Percentiles rank a stretch among this genome's conserved stretches.
These are phyloP conservation scores for Sugiyamaella floridensis DNA, from an alignment of 805 yeast species.

Conservation along the genomic window DNA sequence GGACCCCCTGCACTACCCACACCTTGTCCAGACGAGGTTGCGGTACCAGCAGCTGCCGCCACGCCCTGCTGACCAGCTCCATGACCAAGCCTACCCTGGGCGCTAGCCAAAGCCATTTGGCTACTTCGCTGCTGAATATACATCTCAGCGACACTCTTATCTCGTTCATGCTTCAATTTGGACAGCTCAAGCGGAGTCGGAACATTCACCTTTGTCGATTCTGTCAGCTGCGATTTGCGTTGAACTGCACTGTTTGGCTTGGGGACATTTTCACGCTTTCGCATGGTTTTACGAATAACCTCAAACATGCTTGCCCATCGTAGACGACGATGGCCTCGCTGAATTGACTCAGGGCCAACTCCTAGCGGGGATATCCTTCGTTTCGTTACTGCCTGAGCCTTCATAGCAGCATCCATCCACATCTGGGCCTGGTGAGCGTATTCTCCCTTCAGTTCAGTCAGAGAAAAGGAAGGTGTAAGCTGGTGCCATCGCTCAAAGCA, in stretches of 20 bases:
- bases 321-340: conserved; percentile 82
- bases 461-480: conserved; percentile 79
- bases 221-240: conserved; percentile 31
- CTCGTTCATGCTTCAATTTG: conserved; percentile 75
- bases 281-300: conserved; percentile 83
- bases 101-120: conserved; percentile 1
- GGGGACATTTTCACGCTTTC: conserved; percentile 75
- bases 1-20: conserved; percentile 6
- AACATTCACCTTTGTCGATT: conserved; percentile 32
- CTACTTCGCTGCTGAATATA: conserved; percentile 25
- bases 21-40: conserved; percentile 1
- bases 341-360: conserved; percentile 87
- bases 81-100: conserved; percentile 13
- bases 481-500: conserved; percentile 95
- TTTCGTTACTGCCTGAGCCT: conserved; percentile 80
- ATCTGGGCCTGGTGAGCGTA: conserved; percentile 76
- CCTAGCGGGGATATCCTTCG: conserved; percentile 88
- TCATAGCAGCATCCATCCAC: conserved; percentile 89
- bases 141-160: conserved; percentile 68
- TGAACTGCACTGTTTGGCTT: conserved; percentile 43
- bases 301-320: conserved; percentile 98
- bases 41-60: neutral
- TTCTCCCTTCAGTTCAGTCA: conserved; percentile 80
- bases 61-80: conserved; percentile 12
- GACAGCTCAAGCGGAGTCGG: conserved; percentile 84